A percentile compares a stretch with the other conserved stretches of the same genome.
Conservation (phyloP, 306 rosid genomes). For the Pyrus betulifolia region DNA sequence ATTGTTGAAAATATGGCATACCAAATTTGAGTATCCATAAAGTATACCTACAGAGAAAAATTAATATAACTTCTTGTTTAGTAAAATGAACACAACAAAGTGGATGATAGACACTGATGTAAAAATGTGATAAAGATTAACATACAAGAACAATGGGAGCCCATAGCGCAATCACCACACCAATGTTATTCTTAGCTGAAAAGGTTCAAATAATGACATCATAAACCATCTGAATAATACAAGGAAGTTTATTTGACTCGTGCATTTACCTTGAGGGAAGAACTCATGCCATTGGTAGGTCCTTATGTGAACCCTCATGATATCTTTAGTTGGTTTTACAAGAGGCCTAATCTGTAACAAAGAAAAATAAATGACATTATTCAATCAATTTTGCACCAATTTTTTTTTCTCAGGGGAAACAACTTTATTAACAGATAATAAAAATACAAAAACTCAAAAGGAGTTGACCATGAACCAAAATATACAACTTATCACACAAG, state of each 20-base stretch:
- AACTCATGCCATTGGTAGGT: conserved; percentile 82
- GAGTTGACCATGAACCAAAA: not conserved
- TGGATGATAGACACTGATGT: conserved; percentile 7
- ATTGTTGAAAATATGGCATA: conserved; percentile 91
- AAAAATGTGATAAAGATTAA: conserved; percentile 12
- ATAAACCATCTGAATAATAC: not conserved
- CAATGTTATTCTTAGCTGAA: conserved; percentile 81
- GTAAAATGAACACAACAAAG: conserved; percentile 6
- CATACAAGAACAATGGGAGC: conserved; percentile 89
- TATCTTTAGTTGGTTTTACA: conserved; percentile 71
- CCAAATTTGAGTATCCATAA: conserved; percentile 99
- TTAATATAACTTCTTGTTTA: not conserved
- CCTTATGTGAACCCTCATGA: conserved; percentile 46
- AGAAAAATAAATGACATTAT: conserved; percentile 10
- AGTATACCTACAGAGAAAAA: conserved; percentile 63
- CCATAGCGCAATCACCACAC: conserved; percentile 87
- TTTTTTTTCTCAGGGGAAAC: not conserved
- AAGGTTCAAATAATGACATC: conserved; percentile 20
- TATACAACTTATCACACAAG: not conserved
- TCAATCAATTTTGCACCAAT: conserved; percentile 3
- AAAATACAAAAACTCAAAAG: not conserved
- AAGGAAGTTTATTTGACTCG: conserved; percentile 2
- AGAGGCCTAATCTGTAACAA: conserved; percentile 82
- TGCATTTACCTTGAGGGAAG: conserved; percentile 75
- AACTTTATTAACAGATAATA: not conserved